Percentiles rank a stretch among this genome's conserved stretches.
These are phyloP conservation scores for Tuber microsphaerosporum DNA, from an alignment of 495 filamentous ascomycete species.

Conservation along the genomic window DNA sequence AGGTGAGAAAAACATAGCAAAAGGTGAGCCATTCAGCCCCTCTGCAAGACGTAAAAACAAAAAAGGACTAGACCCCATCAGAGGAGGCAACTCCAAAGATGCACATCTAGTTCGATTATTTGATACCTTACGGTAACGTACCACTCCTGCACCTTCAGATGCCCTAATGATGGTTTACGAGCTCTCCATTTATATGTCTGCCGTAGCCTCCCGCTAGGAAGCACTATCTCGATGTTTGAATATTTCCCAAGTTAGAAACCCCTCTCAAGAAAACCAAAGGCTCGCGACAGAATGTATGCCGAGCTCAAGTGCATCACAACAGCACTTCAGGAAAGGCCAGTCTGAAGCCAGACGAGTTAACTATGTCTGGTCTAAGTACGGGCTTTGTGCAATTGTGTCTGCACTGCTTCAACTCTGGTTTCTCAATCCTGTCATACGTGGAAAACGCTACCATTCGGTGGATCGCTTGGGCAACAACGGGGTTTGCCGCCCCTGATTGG, in stretches of 20 bases:
- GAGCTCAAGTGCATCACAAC: not conserved
- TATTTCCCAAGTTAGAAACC: not conserved
- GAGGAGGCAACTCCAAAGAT: too few relatives aligned
- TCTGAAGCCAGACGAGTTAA: not conserved
- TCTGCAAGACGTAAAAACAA: too few relatives aligned
- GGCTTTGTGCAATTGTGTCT: not conserved
- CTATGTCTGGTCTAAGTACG: not conserved
- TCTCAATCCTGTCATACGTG: not conserved
- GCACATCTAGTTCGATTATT: too few relatives aligned
- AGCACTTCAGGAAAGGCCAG: not conserved
- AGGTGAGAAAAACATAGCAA: too few relatives aligned
- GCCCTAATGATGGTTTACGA: not conserved
- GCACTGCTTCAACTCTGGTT: not conserved
- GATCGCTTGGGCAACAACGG: not conserved
- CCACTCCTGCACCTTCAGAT: not conserved
- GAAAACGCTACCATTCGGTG: not conserved
- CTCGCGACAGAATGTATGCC: not conserved
- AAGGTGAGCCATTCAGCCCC: too few relatives aligned
- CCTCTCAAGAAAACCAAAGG: not conserved
- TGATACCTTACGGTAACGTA: too few relatives aligned
- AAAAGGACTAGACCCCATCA: too few relatives aligned
- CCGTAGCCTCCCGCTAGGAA: not conserved
- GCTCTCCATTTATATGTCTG: not conserved
- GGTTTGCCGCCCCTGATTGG: not conserved
- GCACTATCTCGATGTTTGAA: not conserved